Percentiles rank a stretch among this genome's conserved stretches.
These are phyloP conservation scores for Arachnopeziza araneosa DNA, from an alignment of 2,329 filamentous ascomycete species.

Conservation along the genomic window DNA sequence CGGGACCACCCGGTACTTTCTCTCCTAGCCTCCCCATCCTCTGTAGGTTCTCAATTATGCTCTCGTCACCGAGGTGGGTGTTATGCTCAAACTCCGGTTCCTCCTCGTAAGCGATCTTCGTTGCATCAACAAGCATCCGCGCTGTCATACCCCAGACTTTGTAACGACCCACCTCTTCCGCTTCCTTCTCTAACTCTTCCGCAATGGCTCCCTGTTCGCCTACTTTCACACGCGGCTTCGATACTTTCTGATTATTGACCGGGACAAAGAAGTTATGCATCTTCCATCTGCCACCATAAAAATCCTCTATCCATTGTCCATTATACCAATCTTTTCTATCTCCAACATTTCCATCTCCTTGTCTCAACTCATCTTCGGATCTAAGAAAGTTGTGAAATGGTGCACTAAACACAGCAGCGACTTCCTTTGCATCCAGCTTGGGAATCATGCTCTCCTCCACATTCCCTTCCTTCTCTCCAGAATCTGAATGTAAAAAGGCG, in stretches of 20 bases:
- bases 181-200: constrained; percentile 42
- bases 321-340: constrained; percentile 64
- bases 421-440: constrained; percentile 79
- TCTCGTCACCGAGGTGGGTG: constrained; percentile 45
- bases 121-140: constrained; percentile 81
- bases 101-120: constrained; percentile 74
- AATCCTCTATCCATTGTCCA: constrained; percentile 68
- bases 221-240: constrained; percentile 44
- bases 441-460: constrained; percentile 72
- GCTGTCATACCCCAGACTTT: constrained; percentile 96
- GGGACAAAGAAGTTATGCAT: constrained; percentile 93
- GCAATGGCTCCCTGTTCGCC: constrained; percentile 40
- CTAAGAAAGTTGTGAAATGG: constrained; percentile 79
- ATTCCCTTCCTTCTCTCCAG: constrained; percentile 35
- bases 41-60: constrained; percentile 53
- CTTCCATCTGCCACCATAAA: constrained; percentile 72
- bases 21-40: constrained; percentile 51
- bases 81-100: constrained; percentile 68
- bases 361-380: constrained; percentile 47
- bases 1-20: constrained; percentile 41
- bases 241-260: constrained; percentile 63
- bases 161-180: constrained; percentile 50
- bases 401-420: constrained; percentile 88
- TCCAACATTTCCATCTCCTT: constrained; percentile 25
- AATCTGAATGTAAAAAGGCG: constrained; percentile 65